A percentile compares a stretch with the other conserved stretches of the same genome.
Evolutionary conservation across 1,284 basidiomycete species (phyloP).

Genomic region (Austroboletus rostrupii): DNA sequence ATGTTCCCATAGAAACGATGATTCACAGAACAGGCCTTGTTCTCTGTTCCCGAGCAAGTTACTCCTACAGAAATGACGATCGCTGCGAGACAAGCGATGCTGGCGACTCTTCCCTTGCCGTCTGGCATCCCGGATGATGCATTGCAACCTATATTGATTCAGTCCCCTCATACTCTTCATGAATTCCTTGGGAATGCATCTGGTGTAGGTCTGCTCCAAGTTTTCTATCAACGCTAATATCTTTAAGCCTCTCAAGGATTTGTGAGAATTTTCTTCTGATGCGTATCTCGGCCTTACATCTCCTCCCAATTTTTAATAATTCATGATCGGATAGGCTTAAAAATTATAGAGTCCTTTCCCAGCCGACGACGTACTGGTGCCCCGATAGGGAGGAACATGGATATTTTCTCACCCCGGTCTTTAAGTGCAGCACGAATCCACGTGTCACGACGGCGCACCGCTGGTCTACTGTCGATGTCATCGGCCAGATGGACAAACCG

Average conservation of each 20-base stretch:
- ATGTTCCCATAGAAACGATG: neutral
- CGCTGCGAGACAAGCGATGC: constrained; percentile 48
- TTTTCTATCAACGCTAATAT: constrained; percentile 10
- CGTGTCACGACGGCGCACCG: constrained; percentile 67
- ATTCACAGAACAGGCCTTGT: constrained; percentile 13
- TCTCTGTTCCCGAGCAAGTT: constrained; percentile 18
- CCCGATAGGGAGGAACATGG: constrained; percentile 76
- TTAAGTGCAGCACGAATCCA: constrained; percentile 73
- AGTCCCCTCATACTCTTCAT: constrained; percentile 55
- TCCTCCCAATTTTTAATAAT: neutral
- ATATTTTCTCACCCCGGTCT: constrained; percentile 64
- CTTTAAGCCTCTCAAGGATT: constrained; percentile 39
- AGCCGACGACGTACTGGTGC: constrained; percentile 69
- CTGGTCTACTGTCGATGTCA: constrained; percentile 60
- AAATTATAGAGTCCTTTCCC: constrained; percentile 62
- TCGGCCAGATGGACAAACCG: constrained; percentile 51
- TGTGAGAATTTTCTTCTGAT: constrained; percentile 38
- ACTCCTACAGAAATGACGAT: constrained; percentile 48
- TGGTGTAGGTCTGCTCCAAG: constrained; percentile 41
- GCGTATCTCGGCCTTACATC: neutral
- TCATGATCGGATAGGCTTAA: constrained; percentile 42
- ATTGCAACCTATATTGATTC: constrained; percentile 63
- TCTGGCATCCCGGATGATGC: constrained; percentile 56
- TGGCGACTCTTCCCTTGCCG: constrained; percentile 61
- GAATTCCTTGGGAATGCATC: constrained; percentile 63